Conservation (phyloP, 2,329 filamentous ascomycete species). For the Colletotrichum tropicale region DNA sequence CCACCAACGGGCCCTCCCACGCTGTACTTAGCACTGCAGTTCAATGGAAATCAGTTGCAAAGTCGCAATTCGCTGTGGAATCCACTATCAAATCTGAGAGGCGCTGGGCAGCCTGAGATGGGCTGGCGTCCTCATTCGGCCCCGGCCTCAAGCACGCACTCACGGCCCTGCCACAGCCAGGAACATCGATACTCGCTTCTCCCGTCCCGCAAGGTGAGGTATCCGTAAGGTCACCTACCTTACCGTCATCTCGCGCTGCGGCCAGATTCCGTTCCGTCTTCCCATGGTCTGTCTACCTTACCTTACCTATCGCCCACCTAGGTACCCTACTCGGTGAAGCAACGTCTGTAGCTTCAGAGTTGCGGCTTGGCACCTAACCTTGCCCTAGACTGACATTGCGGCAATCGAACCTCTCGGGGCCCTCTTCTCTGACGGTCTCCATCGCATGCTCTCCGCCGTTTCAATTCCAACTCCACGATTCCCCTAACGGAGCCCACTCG, state of each 20-base stretch:
- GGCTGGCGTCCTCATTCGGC: not conserved
- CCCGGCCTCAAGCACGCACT: not conserved
- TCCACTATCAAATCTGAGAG: not conserved
- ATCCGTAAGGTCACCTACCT: not conserved
- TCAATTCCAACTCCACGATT: not conserved
- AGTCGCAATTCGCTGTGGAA: not conserved
- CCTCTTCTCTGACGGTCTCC: not conserved
- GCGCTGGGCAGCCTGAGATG: not conserved
- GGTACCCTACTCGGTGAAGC: not conserved
- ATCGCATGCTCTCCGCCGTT: slow-evolving; percentile 5
- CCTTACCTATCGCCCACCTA: not conserved
- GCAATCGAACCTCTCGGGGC: not conserved
- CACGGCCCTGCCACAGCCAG: not conserved
- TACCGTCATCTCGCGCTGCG: not conserved
- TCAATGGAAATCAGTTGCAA: not conserved
- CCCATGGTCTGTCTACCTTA: not conserved
- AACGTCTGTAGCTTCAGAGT: not conserved
- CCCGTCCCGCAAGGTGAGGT: not conserved
- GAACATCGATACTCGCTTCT: not conserved
- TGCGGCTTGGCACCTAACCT: not conserved
- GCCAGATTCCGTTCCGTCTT: not conserved
- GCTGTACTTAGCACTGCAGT: not conserved
- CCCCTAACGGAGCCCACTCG: not conserved
- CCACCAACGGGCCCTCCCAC: not conserved
- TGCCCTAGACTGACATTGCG: not conserved